Conservation (phyloP, 2,329 filamentous ascomycete species). For the Cytospora leucostoma region DNA sequence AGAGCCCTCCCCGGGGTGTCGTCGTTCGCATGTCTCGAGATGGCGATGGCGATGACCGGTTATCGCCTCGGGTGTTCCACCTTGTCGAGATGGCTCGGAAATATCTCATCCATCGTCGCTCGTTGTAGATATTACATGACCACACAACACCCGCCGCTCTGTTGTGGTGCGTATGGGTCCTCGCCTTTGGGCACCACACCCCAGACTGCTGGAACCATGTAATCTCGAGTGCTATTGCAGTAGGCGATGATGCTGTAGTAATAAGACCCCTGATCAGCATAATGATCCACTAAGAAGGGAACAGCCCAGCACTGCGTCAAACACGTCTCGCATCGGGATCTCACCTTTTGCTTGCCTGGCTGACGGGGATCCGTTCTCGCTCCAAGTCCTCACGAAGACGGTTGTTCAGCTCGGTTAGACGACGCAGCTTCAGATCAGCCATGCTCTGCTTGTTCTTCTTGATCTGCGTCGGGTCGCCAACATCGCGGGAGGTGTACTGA, state of each 20-base stretch:
- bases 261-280: slow-evolving; percentile 19
- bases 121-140: slow-evolving; percentile 69
- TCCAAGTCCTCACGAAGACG: slow-evolving; percentile 94
- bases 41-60: slow-evolving; percentile 8
- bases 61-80: slow-evolving; percentile 13
- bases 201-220: slow-evolving; percentile 98
- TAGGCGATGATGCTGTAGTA: slow-evolving; percentile 85
- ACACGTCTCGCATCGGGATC: slow-evolving; percentile 34
- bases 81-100: slow-evolving; percentile 23
- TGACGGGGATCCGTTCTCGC: slow-evolving; percentile 91
- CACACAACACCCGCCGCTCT: slow-evolving; percentile 87
- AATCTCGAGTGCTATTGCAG: slow-evolving; percentile 96
- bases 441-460: slow-evolving; percentile 99
- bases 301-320: not conserved
- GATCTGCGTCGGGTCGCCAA: slow-evolving; percentile 67
- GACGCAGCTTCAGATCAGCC: slow-evolving; percentile 95
- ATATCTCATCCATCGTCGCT: slow-evolving; percentile 25
- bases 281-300: not conserved
- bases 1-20: slow-evolving; percentile 20
- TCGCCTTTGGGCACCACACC: slow-evolving; percentile 91
- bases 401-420: slow-evolving; percentile 95
- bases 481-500: slow-evolving; percentile 67
- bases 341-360: slow-evolving; percentile 86
- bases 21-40: slow-evolving; percentile 23
- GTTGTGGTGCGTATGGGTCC: slow-evolving; percentile 97